A percentile compares a stretch with the other conserved stretches of the same genome.
Conservation (phyloP, 129 eudicot genomes). For the Flaveria bidentis region DNA sequence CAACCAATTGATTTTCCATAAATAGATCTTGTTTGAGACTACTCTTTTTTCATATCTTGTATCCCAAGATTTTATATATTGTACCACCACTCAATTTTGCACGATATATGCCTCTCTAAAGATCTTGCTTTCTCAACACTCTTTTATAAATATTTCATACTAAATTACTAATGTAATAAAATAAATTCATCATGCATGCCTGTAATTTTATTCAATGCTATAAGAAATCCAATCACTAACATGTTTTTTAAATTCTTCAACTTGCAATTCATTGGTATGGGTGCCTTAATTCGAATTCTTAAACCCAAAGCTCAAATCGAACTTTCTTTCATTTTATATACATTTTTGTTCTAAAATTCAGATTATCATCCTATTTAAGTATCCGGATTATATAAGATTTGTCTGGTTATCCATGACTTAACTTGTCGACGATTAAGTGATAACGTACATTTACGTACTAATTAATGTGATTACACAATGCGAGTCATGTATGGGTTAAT, state of each 20-base stretch:
- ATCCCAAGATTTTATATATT: slow-evolving; percentile 29
- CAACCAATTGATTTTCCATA: slow-evolving; percentile 29
- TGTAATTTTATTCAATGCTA: background rate
- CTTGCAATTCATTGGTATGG: background rate
- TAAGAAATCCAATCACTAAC: background rate
- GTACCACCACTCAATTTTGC: slow-evolving; percentile 35
- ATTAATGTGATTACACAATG: too few relatives aligned
- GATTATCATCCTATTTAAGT: too few relatives aligned
- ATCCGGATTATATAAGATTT: too few relatives aligned
- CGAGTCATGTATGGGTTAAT: too few relatives aligned
- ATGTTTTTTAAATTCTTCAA: background rate
- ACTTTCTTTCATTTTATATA: too few relatives aligned
- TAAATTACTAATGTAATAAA: background rate
- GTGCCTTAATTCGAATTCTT: too few relatives aligned
- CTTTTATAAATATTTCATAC: background rate
- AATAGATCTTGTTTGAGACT: slow-evolving; percentile 37
- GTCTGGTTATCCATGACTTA: too few relatives aligned
- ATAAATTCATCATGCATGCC: background rate
- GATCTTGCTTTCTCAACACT: slow-evolving; percentile 22
- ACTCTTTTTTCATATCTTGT: slow-evolving; percentile 28
- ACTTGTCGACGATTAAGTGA: too few relatives aligned
- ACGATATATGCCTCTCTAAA: slow-evolving; percentile 26
- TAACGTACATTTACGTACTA: too few relatives aligned
- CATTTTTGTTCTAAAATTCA: too few relatives aligned
- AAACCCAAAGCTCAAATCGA: too few relatives aligned